phyloP scores from a whole-genome alignment of 2,329 filamentous ascomycete genomes.

The Celoporthe dispersa region DNA sequence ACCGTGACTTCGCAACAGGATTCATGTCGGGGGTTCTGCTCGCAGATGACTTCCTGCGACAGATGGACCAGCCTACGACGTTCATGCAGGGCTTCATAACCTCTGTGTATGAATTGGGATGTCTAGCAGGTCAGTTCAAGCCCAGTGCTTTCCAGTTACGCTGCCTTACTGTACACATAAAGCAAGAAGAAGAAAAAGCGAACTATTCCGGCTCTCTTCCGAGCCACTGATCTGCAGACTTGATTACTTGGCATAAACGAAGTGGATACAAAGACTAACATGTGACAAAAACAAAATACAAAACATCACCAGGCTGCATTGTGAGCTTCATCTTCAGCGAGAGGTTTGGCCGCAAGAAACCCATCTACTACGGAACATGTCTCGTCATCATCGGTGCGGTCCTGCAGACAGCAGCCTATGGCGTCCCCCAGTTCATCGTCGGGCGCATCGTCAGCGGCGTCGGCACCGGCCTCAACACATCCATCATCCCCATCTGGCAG shows the following conservation, averaged over 20 bases:
- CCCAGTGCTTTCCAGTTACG: neutral
- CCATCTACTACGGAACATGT: conserved; percentile 45
- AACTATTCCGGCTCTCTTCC: neutral
- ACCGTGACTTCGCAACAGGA: conserved; percentile 4
- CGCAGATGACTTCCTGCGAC: conserved; percentile 8
- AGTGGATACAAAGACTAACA: neutral
- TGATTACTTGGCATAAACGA: neutral
- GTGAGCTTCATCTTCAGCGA: conserved; percentile 43
- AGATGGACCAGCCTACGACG: conserved; percentile 17
- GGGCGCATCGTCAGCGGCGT: conserved; percentile 50
- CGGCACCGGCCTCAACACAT: conserved; percentile 47
- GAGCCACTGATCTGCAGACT: neutral
- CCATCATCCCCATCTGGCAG: conserved; percentile 63
- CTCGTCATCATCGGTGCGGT: conserved; percentile 50
- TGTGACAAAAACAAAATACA: neutral
- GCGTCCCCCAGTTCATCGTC: conserved; percentile 47
- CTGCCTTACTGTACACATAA: too few relatives aligned
- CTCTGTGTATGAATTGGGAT: conserved; percentile 15
- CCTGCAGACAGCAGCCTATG: conserved; percentile 45
- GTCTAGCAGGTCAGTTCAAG: conserved; percentile 13
- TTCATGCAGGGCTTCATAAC: conserved; percentile 22
- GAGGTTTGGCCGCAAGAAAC: conserved; percentile 45
- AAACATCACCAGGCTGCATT: conserved; percentile 1
- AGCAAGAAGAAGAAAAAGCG: too few relatives aligned
- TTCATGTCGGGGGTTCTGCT: conserved; percentile 20